Evolutionary conservation across 345 rosid genomes (phyloP).

Genomic region (Euphorbia lathyris): DNA sequence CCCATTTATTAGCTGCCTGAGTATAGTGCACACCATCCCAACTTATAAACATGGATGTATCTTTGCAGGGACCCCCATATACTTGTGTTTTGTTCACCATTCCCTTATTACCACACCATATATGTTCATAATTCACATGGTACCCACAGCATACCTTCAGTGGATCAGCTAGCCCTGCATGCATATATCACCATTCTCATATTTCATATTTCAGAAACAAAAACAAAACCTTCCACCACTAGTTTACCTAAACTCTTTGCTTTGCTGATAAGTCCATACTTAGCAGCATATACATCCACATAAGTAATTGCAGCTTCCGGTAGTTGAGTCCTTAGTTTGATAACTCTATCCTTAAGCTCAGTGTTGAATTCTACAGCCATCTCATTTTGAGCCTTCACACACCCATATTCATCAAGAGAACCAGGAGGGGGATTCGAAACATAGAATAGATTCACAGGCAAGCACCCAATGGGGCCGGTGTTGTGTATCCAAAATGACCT

Average conservation of each 20-base stretch:
- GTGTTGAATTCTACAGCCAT: slow-evolving; percentile 73
- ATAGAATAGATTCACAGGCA: slow-evolving; percentile 73
- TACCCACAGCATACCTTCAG: slow-evolving; percentile 59
- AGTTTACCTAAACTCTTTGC: slow-evolving; percentile 55
- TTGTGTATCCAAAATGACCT: slow-evolving; percentile 79
- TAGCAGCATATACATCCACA: slow-evolving; percentile 77
- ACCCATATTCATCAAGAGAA: slow-evolving; percentile 61
- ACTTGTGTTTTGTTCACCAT: slow-evolving; percentile 37
- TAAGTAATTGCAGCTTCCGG: slow-evolving; percentile 63
- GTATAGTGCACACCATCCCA: slow-evolving; percentile 63
- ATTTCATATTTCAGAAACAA: no score
- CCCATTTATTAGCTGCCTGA: slow-evolving; percentile 64
- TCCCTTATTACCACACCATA: slow-evolving; percentile 53
- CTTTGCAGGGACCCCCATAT: slow-evolving; percentile 44
- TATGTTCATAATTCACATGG: slow-evolving; percentile 47
- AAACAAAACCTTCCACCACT: no score
- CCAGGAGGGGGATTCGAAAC: slow-evolving; percentile 62
- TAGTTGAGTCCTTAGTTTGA: slow-evolving; percentile 54
- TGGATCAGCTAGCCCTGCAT: slow-evolving; percentile 51
- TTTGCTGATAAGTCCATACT: slow-evolving; percentile 63
- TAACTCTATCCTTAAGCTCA: slow-evolving; percentile 56
- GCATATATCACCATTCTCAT: no score
- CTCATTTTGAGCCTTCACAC: slow-evolving; percentile 72
- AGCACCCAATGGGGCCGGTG: slow-evolving; percentile 87
- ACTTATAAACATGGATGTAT: slow-evolving; percentile 42